Evolutionary conservation across 257 asterid species (phyloP).

Genomic region (Fraxinus americana): DNA sequence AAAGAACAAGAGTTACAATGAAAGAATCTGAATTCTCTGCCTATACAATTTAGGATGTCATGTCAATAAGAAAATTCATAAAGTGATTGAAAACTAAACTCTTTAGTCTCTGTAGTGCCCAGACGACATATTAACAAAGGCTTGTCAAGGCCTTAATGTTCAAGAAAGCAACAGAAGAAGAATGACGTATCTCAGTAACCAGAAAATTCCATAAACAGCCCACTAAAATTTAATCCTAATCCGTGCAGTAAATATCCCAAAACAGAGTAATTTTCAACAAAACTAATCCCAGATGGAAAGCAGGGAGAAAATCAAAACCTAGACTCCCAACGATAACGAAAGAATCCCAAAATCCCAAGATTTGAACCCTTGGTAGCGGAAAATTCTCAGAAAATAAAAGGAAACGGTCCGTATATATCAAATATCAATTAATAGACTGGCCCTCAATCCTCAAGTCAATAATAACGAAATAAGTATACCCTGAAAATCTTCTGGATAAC

Average conservation of each 20-base stretch:
- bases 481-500: slow-evolving; percentile 22
- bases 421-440: slow-evolving; percentile 27
- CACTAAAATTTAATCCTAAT: slow-evolving; percentile 22
- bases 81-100: slow-evolving; percentile 16
- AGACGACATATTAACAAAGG: slow-evolving; percentile 29
- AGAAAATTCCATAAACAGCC: slow-evolving; percentile 29
- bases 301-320: slow-evolving; percentile 33
- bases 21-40: slow-evolving; percentile 26
- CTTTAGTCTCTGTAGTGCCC: slow-evolving; percentile 21
- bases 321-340: slow-evolving; percentile 22
- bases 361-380: slow-evolving; percentile 27
- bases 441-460: slow-evolving; percentile 20
- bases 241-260: slow-evolving; percentile 28
- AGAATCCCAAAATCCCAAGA: not conserved
- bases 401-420: slow-evolving; percentile 33
- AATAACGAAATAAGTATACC: slow-evolving; percentile 26
- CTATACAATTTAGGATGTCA: slow-evolving; percentile 20
- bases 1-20: slow-evolving; percentile 16
- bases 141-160: slow-evolving; percentile 27
- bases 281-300: slow-evolving; percentile 18
- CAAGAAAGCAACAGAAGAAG: slow-evolving; percentile 24
- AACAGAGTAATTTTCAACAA: slow-evolving; percentile 29
- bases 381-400: slow-evolving; percentile 1
- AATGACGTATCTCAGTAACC: slow-evolving; percentile 26
- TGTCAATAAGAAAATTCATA: slow-evolving; percentile 16